Evolutionary conservation across 1,139 yeast genomes (phyloP), one percentile per base, ranked within the genome.

Genomic region (Blastobotrys raffinosifermentans): DNA sequence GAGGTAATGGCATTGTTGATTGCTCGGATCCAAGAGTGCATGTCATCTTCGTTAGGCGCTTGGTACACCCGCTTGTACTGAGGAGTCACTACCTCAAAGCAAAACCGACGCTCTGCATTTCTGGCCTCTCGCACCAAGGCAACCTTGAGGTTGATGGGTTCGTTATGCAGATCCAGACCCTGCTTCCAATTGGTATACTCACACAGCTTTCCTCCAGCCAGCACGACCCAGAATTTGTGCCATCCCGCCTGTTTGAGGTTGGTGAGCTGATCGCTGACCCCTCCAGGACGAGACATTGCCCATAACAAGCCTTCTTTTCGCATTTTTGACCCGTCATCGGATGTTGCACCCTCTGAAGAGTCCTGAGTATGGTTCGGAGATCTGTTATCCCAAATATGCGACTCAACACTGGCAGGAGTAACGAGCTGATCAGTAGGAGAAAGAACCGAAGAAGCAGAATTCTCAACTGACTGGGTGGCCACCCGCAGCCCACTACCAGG

Each of bases 211-310:
- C 93, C 91, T 14, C 75, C 73, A 14, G 73, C 72, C 36, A 85
- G 64, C 0, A 79, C 86, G 1, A 86, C 85, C 93, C 94, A 84
- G 58, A 82, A 89, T 53, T 85, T 85, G 58, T 86, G 94, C 96
- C 95, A 86, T 5, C 66, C 67, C 21, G 74, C 76, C 49, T 80
- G 82, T 8, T 84, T 83, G 43, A 79, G 77, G 2, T 87, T 87
- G 2, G 85, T 80, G 26, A 77, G 66, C 2, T 60, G 64, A 29
- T 65, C 71, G 26, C 50, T 45, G 19, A 57, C 34, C 37, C 55
- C 63, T 1, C 59, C 64, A 1, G 72, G 69, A 11, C 67, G 54
- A 18, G 63, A 61, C 57, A 67, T 55, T 0, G 84, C 75, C 67
- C 80, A 79, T 11, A 81, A 57, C 16, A 81, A 68, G 0, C 89